These are phyloP conservation scores for Agaricus sinodeliciosus DNA, from an alignment of 768 basidiomycete genomes.

Conservation along the genomic window DNA sequence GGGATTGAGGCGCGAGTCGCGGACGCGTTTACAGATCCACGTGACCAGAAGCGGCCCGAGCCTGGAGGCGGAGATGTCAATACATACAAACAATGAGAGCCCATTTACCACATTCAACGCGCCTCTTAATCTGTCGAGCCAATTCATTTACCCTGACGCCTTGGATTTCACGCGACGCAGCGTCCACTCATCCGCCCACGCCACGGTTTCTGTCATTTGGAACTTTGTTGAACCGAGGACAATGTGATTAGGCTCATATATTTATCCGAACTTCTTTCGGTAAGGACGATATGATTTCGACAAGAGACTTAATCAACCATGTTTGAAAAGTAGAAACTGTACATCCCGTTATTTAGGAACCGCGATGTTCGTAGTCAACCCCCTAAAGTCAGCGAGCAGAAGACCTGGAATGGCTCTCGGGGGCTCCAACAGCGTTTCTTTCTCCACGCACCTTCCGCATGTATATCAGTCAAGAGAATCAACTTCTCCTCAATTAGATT, in stretches of 20 bases:
- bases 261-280: slow-evolving; percentile 7
- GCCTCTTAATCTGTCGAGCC: background rate
- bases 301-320: too few relatives aligned
- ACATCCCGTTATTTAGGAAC: too few relatives aligned
- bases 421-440: background rate
- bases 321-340: too few relatives aligned
- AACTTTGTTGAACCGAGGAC: background rate
- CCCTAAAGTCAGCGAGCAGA: too few relatives aligned
- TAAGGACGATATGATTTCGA: background rate
- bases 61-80: too few relatives aligned
- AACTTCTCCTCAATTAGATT: background rate
- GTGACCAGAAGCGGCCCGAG: too few relatives aligned
- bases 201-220: background rate
- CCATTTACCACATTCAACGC: too few relatives aligned
- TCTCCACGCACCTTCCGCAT: background rate
- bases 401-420: too few relatives aligned
- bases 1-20: background rate
- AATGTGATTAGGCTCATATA: slow-evolving; percentile 7
- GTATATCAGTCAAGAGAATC: background rate
- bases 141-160: background rate
- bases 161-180: background rate
- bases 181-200: background rate
- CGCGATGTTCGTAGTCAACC: too few relatives aligned
- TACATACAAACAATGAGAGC: too few relatives aligned
- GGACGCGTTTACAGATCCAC: too few relatives aligned